These are phyloP conservation scores for Acmispon strigosus DNA, from an alignment of 306 rosid genomes.

Conservation along the genomic window DNA sequence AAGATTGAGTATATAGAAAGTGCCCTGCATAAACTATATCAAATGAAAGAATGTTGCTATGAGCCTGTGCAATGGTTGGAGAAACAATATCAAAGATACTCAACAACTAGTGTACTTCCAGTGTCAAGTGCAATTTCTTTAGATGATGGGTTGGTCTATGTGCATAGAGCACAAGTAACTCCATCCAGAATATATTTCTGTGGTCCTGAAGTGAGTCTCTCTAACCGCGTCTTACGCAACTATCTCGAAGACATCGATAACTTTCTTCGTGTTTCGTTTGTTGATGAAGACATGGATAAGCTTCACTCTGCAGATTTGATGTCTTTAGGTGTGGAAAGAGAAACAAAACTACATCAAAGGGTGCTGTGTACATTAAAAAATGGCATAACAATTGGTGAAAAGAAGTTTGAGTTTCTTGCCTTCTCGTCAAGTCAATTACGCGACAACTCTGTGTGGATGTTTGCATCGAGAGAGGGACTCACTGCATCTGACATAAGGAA, in stretches of 20 bases:
- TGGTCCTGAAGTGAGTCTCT: constrained; percentile 80
- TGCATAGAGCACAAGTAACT: constrained; percentile 64
- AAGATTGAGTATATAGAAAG: constrained; percentile 35
- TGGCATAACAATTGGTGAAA: constrained; percentile 60
- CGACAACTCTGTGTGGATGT: constrained; percentile 82
- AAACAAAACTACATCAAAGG: constrained; percentile 48
- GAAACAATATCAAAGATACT: constrained; percentile 47
- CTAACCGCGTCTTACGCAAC: constrained; percentile 68
- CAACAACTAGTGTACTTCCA: constrained; percentile 27
- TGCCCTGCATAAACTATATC: constrained; percentile 45
- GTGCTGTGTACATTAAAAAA: constrained; percentile 51
- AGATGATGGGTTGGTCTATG: constrained; percentile 62
- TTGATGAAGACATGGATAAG: constrained; percentile 66
- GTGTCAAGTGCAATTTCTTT: constrained; percentile 28
- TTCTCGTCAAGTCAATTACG: constrained; percentile 80
- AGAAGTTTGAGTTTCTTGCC: constrained; percentile 76
- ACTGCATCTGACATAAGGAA: constrained; percentile 50
- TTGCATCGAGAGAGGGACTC: constrained; percentile 46
- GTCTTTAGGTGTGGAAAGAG: constrained; percentile 17
- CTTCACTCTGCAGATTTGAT: constrained; percentile 53
- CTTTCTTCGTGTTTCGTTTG: constrained; percentile 74
- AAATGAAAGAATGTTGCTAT: constrained; percentile 51
- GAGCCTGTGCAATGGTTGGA: constrained; percentile 57
- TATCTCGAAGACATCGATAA: constrained; percentile 37
- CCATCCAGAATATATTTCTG: constrained; percentile 52